Evolutionary conservation across 2,329 filamentous ascomycete species (phyloP).

Genomic region (Alternaria consortialis): DNA sequence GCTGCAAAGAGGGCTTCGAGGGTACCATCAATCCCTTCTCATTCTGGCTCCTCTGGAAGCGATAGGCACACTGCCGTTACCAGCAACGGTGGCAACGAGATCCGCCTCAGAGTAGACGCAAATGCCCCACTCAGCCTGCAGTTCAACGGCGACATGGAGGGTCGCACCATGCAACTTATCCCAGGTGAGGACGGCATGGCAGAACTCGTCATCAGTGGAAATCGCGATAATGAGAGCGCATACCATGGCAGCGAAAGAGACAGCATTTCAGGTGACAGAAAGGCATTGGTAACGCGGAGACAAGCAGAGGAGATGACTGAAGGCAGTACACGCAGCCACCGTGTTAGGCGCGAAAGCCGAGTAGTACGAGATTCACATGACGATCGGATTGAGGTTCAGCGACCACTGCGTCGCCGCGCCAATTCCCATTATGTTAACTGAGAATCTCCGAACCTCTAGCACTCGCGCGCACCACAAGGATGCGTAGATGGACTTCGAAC

Average conservation of each 20-base stretch:
- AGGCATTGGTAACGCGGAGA: conserved; percentile 33
- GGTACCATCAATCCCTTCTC: conserved; percentile 38
- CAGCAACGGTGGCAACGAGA: conserved; percentile 43
- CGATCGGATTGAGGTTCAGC: conserved; percentile 27
- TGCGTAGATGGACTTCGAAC: not conserved
- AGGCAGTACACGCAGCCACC: conserved; percentile 38
- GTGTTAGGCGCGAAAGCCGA: conserved; percentile 35
- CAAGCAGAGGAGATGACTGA: conserved; percentile 44
- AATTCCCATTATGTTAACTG: conserved; percentile 28
- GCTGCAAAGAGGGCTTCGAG: conserved; percentile 41
- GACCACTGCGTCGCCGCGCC: conserved; percentile 34
- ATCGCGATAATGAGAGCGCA: conserved; percentile 11
- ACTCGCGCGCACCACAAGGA: not conserved
- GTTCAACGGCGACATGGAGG: conserved; percentile 51
- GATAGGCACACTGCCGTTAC: conserved; percentile 42
- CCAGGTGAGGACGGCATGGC: conserved; percentile 49
- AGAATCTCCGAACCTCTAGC: conserved; percentile 7
- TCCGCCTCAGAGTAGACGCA: conserved; percentile 48
- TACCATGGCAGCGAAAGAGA: conserved; percentile 36
- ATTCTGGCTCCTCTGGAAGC: conserved; percentile 41
- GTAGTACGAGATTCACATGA: conserved; percentile 19
- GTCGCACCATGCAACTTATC: conserved; percentile 46
- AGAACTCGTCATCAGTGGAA: conserved; percentile 46
- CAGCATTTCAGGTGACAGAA: conserved; percentile 32
- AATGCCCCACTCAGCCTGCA: conserved; percentile 45